These are phyloP conservation scores for Tuber melanosporum DNA, from an alignment of 495 filamentous ascomycete genomes.

Conservation along the genomic window DNA sequence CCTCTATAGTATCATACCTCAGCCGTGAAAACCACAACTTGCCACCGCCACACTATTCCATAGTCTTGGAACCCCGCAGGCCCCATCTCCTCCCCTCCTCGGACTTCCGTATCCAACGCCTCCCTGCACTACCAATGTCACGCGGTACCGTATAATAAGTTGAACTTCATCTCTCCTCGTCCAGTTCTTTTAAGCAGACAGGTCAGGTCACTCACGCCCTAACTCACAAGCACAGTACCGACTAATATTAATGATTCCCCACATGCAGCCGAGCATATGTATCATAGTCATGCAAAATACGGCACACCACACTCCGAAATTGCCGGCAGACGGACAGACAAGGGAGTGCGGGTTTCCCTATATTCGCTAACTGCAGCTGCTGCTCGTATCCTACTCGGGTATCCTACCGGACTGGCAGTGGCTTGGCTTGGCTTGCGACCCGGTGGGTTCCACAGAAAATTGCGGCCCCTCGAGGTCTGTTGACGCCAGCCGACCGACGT, in stretches of 20 bases:
- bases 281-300: neutral
- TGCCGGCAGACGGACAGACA: neutral
- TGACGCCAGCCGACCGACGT: neutral
- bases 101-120: neutral
- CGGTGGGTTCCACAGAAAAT: neutral
- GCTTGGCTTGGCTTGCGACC: neutral
- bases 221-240: neutral
- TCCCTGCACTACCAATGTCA: neutral
- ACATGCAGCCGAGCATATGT: too few relatives aligned
- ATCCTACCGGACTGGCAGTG: neutral
- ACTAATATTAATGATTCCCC: neutral
- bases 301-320: neutral
- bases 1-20: too few relatives aligned
- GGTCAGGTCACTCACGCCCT: too few relatives aligned
- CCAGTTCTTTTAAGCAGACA: neutral
- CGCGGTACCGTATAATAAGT: too few relatives aligned
- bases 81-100: neutral
- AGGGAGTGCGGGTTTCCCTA: neutral
- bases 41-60: neutral
- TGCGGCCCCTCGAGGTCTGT: neutral
- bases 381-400: neutral
- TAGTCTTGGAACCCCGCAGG: neutral
- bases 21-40: neutral
- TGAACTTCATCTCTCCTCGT: neutral
- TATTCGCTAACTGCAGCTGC: neutral